Conservation (phyloP, 352 stramenopile genomes). For the Plasmopara muralis region DNA sequence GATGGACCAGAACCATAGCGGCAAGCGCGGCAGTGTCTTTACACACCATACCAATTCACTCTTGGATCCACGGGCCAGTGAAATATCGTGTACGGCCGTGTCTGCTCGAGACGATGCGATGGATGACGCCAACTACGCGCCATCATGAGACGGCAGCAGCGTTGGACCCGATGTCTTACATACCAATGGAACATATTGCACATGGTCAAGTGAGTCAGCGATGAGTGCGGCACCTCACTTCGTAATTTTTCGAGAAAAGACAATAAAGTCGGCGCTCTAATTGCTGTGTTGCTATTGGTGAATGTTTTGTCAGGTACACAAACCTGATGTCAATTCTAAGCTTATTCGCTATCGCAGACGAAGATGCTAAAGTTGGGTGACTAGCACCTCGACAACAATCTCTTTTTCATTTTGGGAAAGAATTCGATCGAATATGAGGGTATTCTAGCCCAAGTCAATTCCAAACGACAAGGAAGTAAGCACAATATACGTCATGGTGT, state of each 20-base stretch:
- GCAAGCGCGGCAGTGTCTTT: conserved; percentile 34
- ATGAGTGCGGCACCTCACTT: conserved; percentile 78
- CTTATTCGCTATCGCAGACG: too few relatives aligned
- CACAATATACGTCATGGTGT: too few relatives aligned
- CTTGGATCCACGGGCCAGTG: conserved; percentile 24
- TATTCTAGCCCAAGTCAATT: too few relatives aligned
- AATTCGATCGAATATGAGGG: too few relatives aligned
- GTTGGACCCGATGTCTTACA: conserved; percentile 4
- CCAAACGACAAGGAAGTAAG: too few relatives aligned
- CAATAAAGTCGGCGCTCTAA: conserved; percentile 70
- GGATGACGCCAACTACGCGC: conserved; percentile 24
- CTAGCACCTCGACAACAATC: too few relatives aligned
- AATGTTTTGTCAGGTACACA: too few relatives aligned
- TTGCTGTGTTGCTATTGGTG: conserved; percentile 43
- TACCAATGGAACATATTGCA: conserved; percentile 23
- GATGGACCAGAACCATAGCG: conserved; percentile 14
- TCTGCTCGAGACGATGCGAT: conserved; percentile 12
- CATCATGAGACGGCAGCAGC: conserved; percentile 23
- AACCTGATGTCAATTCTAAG: too few relatives aligned
- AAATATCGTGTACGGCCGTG: conserved; percentile 24
- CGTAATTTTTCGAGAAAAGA: conserved; percentile 61
- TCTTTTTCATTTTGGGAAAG: too few relatives aligned
- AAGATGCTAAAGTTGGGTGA: too few relatives aligned
- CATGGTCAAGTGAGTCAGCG: conserved; percentile 73
- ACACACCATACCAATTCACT: conserved; percentile 33